Evolutionary conservation across 164 flowering plant species (phyloP).

Genomic region (Magnolia changhungtana): DNA sequence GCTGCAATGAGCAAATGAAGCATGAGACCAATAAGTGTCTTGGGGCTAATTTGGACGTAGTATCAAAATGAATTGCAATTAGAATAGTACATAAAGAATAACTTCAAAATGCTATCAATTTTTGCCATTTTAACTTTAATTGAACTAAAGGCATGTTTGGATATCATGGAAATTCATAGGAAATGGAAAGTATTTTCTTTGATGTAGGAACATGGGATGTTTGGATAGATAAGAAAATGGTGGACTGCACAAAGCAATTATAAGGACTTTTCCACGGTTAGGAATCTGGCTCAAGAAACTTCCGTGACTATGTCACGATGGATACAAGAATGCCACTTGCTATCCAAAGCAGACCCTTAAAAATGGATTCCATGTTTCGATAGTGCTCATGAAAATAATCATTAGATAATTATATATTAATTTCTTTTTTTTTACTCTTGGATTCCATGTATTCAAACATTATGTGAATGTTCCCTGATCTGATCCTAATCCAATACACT

Average conservation of each 20-base stretch:
- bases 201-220: too few relatives aligned
- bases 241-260: too few relatives aligned
- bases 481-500: neutral
- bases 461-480: neutral
- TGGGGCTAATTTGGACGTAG: neutral
- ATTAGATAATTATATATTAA: neutral
- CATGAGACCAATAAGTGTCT: neutral
- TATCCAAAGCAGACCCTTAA: too few relatives aligned
- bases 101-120: neutral
- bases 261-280: too few relatives aligned
- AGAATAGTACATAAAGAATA: neutral
- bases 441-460: neutral
- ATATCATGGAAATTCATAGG: too few relatives aligned
- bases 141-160: too few relatives aligned
- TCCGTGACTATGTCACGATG: too few relatives aligned
- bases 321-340: too few relatives aligned
- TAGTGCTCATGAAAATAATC: neutral
- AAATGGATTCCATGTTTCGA: neutral
- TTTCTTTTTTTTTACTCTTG: neutral
- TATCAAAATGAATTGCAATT: neutral
- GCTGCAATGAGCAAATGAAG: slow-evolving; percentile 36
- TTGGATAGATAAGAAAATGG: too few relatives aligned
- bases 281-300: too few relatives aligned
- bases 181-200: too few relatives aligned
- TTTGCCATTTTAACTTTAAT: too few relatives aligned